Evolutionary conservation across 208 protist genomes (phyloP), one percentile per base, ranked within the genome.

Genomic region (Porcisia deanei): DNA sequence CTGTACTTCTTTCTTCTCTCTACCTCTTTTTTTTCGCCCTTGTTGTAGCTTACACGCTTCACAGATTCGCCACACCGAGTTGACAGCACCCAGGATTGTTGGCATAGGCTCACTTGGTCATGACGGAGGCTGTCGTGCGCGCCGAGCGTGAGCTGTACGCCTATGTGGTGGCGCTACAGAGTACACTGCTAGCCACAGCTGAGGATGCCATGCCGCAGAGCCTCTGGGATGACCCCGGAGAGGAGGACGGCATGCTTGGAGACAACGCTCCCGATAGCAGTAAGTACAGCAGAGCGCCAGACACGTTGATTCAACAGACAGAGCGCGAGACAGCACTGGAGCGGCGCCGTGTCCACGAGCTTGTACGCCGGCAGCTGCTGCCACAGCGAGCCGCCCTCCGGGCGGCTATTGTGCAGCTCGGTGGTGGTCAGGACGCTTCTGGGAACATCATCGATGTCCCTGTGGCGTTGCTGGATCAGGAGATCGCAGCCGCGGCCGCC

Each of bases 171-270:
- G 80, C 82, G 22, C 93, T 96, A 77, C 77, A 76, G 16, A 81
- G 84, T 8, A 82, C 79, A 30, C 74, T 95, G 30, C 85, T 78
- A 58, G 72, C 57, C 1, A 76, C 87, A 2, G 64, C 87, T 2
- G 84, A 86, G 53, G 93, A 96, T 66, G 91, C 93, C 1, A 75
- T 92, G n/a, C 93, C 91, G 39, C 79, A 90, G 45, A 95, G 86
- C 52, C 73, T 81, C 10, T 80, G 84, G 61, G 78, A 81, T 18
- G 64, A 52, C 34, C 73, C 30, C 43, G 39, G 45, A 25, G 75
- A 76, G 63, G 41, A 67, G 14, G 63, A 67, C 63, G 18, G 41
- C 63, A 43, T 30, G 9, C 2, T 30, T 18, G 41, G 39, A 8
- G 22, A 52, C 41, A n/a, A 14, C 47, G 63, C 10, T 25, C 20